Evolutionary conservation across 176 grass and related monocot species (phyloP).

Genomic region (Oryza officinalis): DNA sequence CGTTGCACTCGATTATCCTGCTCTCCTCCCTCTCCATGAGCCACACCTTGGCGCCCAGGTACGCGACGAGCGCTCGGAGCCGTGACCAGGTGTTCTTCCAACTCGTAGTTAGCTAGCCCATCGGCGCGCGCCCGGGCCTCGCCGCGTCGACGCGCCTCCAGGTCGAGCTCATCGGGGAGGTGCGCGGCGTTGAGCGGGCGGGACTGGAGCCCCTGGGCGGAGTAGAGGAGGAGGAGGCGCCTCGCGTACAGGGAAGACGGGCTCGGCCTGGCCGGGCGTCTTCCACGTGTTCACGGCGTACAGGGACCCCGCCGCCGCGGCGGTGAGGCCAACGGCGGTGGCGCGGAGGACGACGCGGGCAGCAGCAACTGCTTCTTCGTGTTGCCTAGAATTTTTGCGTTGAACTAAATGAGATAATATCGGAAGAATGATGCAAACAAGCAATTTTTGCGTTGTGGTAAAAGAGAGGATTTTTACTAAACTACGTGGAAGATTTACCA

Average conservation of each 20-base stretch:
- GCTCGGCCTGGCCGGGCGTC: not conserved
- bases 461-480: too few species aligned
- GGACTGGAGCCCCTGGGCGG: constrained; percentile 12
- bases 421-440: too few species aligned
- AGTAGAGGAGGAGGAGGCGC: not conserved
- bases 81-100: constrained; percentile 12
- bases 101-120: not conserved
- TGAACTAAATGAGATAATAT: too few species aligned
- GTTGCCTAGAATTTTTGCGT: too few species aligned
- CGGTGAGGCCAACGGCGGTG: constrained; percentile 2
- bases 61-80: constrained; percentile 7
- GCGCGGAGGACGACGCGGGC: too few species aligned
- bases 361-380: too few species aligned
- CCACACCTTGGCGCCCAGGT: constrained; percentile 7
- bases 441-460: too few species aligned
- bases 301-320: not conserved
- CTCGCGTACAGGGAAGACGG: not conserved
- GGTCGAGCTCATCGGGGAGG: constrained; percentile 21
- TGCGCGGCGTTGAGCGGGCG: not conserved
- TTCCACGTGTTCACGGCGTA: constrained; percentile 1
- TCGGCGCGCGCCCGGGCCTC: not conserved
- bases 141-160: not conserved
- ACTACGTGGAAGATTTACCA: too few species aligned
- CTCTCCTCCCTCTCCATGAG: not conserved
- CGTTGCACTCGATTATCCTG: not conserved